phyloP scores from a whole-genome alignment of 768 basidiomycete species.

The Macrolepiota dolichaula region DNA sequence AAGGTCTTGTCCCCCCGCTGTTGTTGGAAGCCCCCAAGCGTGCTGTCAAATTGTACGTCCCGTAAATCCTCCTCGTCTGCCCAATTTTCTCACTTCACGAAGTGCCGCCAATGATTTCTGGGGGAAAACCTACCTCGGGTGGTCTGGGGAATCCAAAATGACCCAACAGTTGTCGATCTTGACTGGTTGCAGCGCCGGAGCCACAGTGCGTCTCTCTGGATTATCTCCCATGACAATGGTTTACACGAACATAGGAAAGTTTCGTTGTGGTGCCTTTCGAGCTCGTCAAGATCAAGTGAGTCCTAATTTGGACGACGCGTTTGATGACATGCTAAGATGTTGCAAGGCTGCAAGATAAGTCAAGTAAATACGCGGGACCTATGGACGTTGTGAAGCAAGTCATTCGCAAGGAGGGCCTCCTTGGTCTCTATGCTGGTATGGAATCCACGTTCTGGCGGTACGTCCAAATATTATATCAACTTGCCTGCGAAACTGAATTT shows the following conservation, averaged over 20 bases:
- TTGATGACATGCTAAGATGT: conserved; percentile 1
- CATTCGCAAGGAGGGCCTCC: conserved; percentile 69
- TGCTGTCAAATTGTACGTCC: conserved; percentile 86
- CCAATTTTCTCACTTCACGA: conserved; percentile 8
- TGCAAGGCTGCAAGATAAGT: conserved; percentile 84
- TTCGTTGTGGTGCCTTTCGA: conserved; percentile 97
- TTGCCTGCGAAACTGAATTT: conserved; percentile 8
- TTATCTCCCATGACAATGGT: neutral
- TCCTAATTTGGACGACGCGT: neutral
- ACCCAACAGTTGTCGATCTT: conserved; percentile 82
- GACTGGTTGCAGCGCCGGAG: conserved; percentile 93
- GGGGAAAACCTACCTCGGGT: conserved; percentile 72
- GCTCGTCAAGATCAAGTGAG: conserved; percentile 83
- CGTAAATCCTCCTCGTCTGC: neutral
- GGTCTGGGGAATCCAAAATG: conserved; percentile 79
- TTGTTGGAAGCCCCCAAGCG: conserved; percentile 97
- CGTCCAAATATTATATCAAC: conserved; percentile 11
- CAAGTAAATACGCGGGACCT: conserved; percentile 86
- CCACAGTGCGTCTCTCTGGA: conserved; percentile 47
- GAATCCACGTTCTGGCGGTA: conserved; percentile 98
- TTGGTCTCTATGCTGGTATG: conserved; percentile 93
- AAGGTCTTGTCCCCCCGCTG: conserved; percentile 91
- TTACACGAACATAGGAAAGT: conserved; percentile 54
- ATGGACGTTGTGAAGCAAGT: conserved; percentile 86
- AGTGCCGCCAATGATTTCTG: conserved; percentile 89